Evolutionary conservation across 306 rosid genomes (phyloP).

Genomic region (Dalbergia cultrata): DNA sequence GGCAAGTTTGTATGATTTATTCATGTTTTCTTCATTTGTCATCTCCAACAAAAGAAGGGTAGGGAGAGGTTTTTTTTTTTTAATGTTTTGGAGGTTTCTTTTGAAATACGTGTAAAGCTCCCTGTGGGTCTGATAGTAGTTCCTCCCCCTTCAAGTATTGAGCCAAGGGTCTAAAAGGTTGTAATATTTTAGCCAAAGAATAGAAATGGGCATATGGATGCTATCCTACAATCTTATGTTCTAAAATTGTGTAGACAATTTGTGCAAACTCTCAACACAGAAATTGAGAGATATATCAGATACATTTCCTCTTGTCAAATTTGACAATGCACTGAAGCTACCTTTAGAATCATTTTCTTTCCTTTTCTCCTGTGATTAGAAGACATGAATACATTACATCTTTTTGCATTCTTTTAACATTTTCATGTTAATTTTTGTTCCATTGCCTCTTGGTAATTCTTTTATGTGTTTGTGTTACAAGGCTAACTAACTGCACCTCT

Average conservation of each 20-base stretch:
- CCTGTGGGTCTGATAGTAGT: not conserved
- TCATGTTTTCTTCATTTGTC: constrained; percentile 40
- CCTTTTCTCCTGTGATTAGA: constrained; percentile 23
- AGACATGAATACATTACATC: not conserved
- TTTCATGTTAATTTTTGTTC: constrained; percentile 24
- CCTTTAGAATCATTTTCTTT: constrained; percentile 7
- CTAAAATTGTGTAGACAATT: constrained; percentile 15
- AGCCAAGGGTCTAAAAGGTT: not conserved
- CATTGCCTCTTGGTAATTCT: not conserved
- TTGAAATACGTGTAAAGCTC: constrained; percentile 22
- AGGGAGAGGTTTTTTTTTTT: not conserved
- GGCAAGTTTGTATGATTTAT: constrained; percentile 63
- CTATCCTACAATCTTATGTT: constrained; percentile 30
- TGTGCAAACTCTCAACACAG: constrained; percentile 6
- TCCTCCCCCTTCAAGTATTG: constrained; percentile 8
- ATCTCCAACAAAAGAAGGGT: not conserved
- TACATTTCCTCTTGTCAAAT: constrained; percentile 33
- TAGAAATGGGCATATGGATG: not conserved
- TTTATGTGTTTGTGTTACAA: constrained; percentile 5
- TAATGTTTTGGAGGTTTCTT: constrained; percentile 18
- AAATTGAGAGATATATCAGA: constrained; percentile 15
- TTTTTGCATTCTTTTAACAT: not conserved
- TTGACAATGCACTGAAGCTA: not conserved
- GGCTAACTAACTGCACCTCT: constrained; percentile 34
- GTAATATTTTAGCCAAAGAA: constrained; percentile 8